These are phyloP conservation scores for Letharia lupina DNA, from an alignment of 495 filamentous ascomycete genomes.

Conservation along the genomic window DNA sequence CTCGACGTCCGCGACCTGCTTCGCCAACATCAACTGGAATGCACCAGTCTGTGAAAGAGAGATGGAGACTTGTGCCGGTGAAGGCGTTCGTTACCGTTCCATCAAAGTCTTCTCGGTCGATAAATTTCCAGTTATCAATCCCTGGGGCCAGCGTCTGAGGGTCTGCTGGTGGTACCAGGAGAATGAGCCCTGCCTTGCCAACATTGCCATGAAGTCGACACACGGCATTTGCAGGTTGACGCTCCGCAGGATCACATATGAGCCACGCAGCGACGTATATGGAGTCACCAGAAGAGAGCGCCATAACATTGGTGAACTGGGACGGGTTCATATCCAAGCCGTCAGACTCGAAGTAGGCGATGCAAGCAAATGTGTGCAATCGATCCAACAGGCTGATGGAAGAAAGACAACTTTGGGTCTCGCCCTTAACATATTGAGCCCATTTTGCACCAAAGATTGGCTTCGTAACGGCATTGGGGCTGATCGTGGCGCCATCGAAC, in stretches of 20 bases:
- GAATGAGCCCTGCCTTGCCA: slow-evolving; percentile 29
- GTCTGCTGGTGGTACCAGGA: slow-evolving; percentile 28
- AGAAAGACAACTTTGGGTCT: not conserved
- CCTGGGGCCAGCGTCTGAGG: slow-evolving; percentile 18
- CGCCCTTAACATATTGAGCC: not conserved
- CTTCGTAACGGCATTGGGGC: not conserved
- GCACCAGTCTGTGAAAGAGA: slow-evolving; percentile 33
- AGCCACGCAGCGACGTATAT: slow-evolving; percentile 28
- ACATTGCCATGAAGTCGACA: slow-evolving; percentile 30
- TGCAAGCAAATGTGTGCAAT: slow-evolving; percentile 15
- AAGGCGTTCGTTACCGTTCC: slow-evolving; percentile 29
- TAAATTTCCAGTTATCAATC: slow-evolving; percentile 22
- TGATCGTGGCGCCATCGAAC: not conserved
- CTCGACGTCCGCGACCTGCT: slow-evolving; percentile 19
- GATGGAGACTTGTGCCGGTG: slow-evolving; percentile 31
- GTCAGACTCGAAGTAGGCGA: slow-evolving; percentile 15
- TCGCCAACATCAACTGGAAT: slow-evolving; percentile 24
- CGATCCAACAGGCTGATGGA: not conserved
- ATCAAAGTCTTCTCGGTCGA: slow-evolving; percentile 30
- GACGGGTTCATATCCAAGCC: slow-evolving; percentile 8
- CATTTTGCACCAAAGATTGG: not conserved
- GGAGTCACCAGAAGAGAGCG: slow-evolving; percentile 30
- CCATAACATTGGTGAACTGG: slow-evolving; percentile 21
- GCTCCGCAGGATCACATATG: slow-evolving; percentile 27
- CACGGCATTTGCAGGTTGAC: not conserved